These are phyloP conservation scores for Cladosporium sp. DNA, from an alignment of 2,329 filamentous ascomycete species.

Conservation along the genomic window DNA sequence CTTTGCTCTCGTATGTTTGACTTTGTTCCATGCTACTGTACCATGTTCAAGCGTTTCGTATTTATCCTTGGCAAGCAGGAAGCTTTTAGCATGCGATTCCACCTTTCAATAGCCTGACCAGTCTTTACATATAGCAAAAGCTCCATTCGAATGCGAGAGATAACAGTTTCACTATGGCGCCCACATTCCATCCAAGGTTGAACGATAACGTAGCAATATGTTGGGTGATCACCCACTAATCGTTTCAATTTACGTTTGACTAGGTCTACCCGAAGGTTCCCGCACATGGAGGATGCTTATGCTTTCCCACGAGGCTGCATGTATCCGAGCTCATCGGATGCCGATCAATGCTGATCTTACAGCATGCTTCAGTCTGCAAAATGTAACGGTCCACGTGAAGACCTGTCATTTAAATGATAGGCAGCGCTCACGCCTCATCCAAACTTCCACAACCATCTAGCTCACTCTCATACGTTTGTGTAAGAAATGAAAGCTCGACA, in stretches of 20 bases:
- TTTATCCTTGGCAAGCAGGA: background rate
- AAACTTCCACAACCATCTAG: background rate
- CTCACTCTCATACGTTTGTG: background rate
- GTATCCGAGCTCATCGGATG: background rate
- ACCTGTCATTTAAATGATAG: background rate
- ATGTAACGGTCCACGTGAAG: background rate
- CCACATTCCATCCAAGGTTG: no score
- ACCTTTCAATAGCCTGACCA: background rate
- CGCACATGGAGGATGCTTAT: background rate
- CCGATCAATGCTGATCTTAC: background rate
- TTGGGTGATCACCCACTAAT: no score
- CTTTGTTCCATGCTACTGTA: background rate
- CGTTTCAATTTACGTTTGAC: background rate
- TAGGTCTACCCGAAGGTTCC: background rate
- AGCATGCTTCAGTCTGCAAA: background rate
- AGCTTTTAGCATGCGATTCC: background rate
- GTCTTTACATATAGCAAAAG: background rate
- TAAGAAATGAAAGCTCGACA: background rate
- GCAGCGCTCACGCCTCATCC: background rate
- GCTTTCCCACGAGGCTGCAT: background rate
- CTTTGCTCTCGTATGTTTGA: background rate
- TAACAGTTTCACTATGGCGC: background rate
- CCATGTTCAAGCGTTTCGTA: background rate
- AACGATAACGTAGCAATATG: no score
- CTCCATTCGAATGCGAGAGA: background rate